Evolutionary conservation across 23 red algal species (phyloP).

Genomic region (Agarophyton chilense): DNA sequence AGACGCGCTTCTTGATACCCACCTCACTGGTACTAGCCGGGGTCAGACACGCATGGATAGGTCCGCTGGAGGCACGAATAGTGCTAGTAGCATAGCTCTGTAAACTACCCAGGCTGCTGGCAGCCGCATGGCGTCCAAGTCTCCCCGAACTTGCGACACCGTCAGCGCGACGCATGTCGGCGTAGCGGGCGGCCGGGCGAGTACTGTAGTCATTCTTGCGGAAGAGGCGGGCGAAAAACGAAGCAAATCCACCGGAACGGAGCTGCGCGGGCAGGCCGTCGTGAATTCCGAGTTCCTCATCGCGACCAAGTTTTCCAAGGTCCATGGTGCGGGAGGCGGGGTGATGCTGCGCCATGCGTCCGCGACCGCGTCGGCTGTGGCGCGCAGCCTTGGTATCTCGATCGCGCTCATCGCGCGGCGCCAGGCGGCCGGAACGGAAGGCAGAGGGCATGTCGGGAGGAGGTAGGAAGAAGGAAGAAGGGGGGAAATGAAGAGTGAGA

Average conservation of each 20-base stretch:
- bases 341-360: conserved; percentile 22
- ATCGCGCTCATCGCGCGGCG: conserved; percentile 14
- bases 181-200: conserved; percentile 36
- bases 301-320: conserved; percentile 61
- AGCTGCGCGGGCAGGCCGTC: conserved; percentile 51
- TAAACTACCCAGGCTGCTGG: conserved; percentile 50
- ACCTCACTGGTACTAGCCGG: conserved; percentile 67
- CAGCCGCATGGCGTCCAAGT: conserved; percentile 45
- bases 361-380: conserved; percentile 22
- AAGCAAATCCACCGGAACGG: conserved; percentile 24
- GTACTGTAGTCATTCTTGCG: conserved; percentile 43
- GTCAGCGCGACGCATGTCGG: conserved; percentile 14
- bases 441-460: neutral
- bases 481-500: neutral
- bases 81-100: conserved; percentile 67
- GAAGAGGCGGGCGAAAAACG: conserved; percentile 42
- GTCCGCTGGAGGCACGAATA: conserved; percentile 41
- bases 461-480: neutral
- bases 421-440: conserved; percentile 27
- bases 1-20: conserved; percentile 61
- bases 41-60: conserved; percentile 48
- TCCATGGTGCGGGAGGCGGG: conserved; percentile 53
- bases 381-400: neutral
- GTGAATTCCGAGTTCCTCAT: conserved; percentile 62
- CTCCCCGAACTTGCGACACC: conserved; percentile 33